Evolutionary conservation across 2,329 filamentous ascomycete species (phyloP), one percentile per base, ranked within the genome.

Genomic region (Exophiala sideris): DNA sequence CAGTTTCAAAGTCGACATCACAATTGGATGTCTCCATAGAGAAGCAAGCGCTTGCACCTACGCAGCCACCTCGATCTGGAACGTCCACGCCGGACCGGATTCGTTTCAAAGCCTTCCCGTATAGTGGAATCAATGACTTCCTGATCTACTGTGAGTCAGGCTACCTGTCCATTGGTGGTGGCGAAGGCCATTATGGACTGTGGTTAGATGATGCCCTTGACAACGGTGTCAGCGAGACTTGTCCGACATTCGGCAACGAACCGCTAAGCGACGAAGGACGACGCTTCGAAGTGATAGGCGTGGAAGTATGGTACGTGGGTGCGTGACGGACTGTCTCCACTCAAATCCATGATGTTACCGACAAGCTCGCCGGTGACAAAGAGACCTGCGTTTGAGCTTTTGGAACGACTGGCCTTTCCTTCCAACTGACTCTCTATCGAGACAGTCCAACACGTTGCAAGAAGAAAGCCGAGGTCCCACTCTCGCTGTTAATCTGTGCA

Each of bases 81-180:
- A 72, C 80, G 1, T 80, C 78, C 21, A 83, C 84, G 3, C 82
- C 84, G 3, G 88, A 92, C 58, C 80, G 84, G 21, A 89, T 97
- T 62, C 85, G 94, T 16, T 99, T 99, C 80, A 96, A 96, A 73
- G 92, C 92, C 0, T 99, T 97, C 65, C 91, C 92, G 0, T 97
- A 96, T 67, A 95, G 88, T 52, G 94, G 94, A 4, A 82, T 95
- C 38, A 97, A 99, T 70, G 94, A 97, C 71, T 99, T 95, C 69
- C 90, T 92, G 76, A 94, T 97, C 62, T 88, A 95, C 66, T 97
- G 92, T 72, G 91, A 97, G 72, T 78, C 83, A 2, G 82, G 85
- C 20, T 97, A 88, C 68, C 72, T 99, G 40, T 94, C 88, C 65
- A 80, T 97, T 16, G 94, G 94, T 9, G 92, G 90, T 51, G 89